Percentiles rank a stretch among this genome's conserved stretches.
phyloP scores from a whole-genome alignment of 306 rosid species.

The Lathyrus oleraceus region DNA sequence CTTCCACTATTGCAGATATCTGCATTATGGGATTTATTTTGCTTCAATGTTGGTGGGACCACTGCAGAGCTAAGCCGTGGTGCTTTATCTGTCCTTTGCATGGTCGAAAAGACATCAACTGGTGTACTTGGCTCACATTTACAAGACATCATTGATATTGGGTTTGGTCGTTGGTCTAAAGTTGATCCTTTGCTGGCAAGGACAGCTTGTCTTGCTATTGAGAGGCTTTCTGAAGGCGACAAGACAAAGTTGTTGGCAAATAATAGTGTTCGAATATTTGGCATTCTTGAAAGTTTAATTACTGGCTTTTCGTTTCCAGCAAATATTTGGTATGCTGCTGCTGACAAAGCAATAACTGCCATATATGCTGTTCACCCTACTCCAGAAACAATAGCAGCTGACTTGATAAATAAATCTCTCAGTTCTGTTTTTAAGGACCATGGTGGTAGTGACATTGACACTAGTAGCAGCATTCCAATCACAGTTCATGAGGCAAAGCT shows the following conservation, averaged over 20 bases:
- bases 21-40: conserved; percentile 93
- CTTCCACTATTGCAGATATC: conserved; percentile 59
- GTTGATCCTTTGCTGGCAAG: conserved; percentile 91
- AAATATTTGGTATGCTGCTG: conserved; percentile 90
- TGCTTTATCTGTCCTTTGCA: conserved; percentile 85
- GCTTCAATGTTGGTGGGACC: conserved; percentile 86
- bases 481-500: conserved; percentile 70
- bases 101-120: conserved; percentile 83
- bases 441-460: conserved; percentile 54
- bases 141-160: conserved; percentile 87
- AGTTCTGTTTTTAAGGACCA: conserved; percentile 56
- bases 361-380: conserved; percentile 79
- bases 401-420: conserved; percentile 65
- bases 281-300: conserved; percentile 70
- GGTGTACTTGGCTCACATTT: conserved; percentile 77
- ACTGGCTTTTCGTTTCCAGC: conserved; percentile 82
- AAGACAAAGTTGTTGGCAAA: conserved; percentile 65
- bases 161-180: conserved; percentile 98
- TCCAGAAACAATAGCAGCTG: conserved; percentile 77
- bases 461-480: conserved; percentile 46
- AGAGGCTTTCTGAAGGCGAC: conserved; percentile 82
- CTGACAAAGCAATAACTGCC: conserved; percentile 87
- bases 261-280: conserved; percentile 64
- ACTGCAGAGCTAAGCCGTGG: conserved; percentile 93
- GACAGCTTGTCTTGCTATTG: conserved; percentile 85